A percentile compares a stretch with the other conserved stretches of the same genome.
Evolutionary conservation across 306 rosid genomes (phyloP).

Genomic region (Quercus gilva): DNA sequence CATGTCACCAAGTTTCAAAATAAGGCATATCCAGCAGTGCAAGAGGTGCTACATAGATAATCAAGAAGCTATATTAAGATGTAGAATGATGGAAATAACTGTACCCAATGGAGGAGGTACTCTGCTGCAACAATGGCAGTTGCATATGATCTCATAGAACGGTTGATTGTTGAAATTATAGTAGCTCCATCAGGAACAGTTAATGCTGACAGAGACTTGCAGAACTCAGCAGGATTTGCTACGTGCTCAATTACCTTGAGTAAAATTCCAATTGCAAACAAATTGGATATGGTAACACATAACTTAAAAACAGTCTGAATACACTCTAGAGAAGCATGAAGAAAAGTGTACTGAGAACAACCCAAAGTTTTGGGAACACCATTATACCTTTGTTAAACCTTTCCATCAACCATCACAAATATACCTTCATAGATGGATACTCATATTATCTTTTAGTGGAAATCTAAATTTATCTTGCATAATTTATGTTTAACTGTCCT

Average conservation of each 20-base stretch:
- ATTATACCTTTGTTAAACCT: too few species aligned
- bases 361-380: not conserved
- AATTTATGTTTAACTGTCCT: too few species aligned
- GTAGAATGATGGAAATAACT: not conserved
- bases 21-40: not conserved
- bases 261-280: conserved; percentile 8
- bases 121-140: conserved; percentile 86
- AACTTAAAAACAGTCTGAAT: not conserved
- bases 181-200: conserved; percentile 74
- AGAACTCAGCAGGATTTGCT: conserved; percentile 88
- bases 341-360: not conserved
- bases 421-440: too few species aligned
- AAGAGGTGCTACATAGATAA: not conserved
- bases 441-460: too few species aligned
- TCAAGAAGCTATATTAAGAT: not conserved
- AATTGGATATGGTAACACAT: conserved; percentile 2
- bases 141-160: conserved; percentile 88
- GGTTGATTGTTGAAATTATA: conserved; percentile 75
- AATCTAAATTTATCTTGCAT: too few species aligned
- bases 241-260: conserved; percentile 88
- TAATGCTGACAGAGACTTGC: conserved; percentile 81
- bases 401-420: too few species aligned
- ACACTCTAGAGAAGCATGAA: not conserved
- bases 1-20: not conserved
- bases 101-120: conserved; percentile 89